Conservation (phyloP, 805 yeast genomes). For the Blastobotrys chiropterorum region DNA sequence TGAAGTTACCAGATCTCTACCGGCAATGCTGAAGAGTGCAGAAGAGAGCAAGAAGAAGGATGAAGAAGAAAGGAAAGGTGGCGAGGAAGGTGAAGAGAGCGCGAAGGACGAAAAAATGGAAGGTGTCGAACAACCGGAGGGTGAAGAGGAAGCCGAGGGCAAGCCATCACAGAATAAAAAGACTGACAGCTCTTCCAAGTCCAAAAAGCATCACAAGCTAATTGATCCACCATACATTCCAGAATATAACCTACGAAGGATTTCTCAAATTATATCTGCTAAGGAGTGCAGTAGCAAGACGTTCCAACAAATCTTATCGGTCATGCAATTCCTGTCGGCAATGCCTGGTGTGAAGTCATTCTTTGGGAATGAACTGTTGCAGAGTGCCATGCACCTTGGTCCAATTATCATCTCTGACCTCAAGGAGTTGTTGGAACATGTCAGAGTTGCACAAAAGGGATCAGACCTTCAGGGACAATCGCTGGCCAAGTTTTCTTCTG, state of each 20-base stretch:
- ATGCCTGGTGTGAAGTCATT: constrained; percentile 55
- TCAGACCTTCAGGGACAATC: constrained; percentile 48
- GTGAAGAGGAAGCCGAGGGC: constrained; percentile 21
- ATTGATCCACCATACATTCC: constrained; percentile 53
- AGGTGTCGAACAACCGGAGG: constrained; percentile 24
- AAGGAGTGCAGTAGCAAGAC: constrained; percentile 83
- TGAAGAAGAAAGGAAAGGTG: constrained; percentile 15
- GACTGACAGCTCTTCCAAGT: background rate
- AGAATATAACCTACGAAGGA: constrained; percentile 50
- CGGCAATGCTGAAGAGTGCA: constrained; percentile 42
- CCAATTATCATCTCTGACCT: constrained; percentile 50
- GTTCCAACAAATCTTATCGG: constrained; percentile 73
- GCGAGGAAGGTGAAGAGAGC: constrained; percentile 16
- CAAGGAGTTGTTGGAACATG: constrained; percentile 40
- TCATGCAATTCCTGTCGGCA: constrained; percentile 68
- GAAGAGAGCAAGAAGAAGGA: constrained; percentile 25
- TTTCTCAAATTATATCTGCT: constrained; percentile 63
- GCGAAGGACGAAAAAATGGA: constrained; percentile 11
- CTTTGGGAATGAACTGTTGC: constrained; percentile 62
- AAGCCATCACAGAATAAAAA: constrained; percentile 5
- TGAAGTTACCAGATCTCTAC: constrained; percentile 67
- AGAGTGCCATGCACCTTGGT: constrained; percentile 56
- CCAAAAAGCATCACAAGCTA: constrained; percentile 9
- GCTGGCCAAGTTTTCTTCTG: constrained; percentile 63
- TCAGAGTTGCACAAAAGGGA: constrained; percentile 34